Percentiles rank a stretch among this genome's conserved stretches.
Conservation (phyloP, 495 filamentous ascomycete genomes). For the Cudoniella acicularis region DNA sequence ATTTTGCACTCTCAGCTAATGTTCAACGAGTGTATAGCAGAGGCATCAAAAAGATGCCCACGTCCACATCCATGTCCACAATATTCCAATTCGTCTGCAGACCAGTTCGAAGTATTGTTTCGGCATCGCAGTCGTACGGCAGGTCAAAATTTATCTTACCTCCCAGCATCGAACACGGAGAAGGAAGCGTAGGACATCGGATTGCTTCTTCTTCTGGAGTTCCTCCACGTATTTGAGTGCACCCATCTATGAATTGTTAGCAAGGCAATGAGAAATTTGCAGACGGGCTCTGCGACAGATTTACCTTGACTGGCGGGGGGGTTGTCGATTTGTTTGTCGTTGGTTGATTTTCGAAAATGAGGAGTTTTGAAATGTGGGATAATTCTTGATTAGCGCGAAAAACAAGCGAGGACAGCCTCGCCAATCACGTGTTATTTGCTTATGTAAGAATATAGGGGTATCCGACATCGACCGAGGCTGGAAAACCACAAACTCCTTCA, state of each 20-base stretch:
- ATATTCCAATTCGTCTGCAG: conserved; percentile 22
- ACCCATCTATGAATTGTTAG: conserved; percentile 58
- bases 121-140: conserved; percentile 16
- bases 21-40: conserved; percentile 99
- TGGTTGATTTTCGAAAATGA: neutral
- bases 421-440: no score
- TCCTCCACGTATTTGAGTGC: conserved; percentile 99
- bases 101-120: conserved; percentile 27
- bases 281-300: neutral
- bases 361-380: no score
- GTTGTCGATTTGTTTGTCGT: conserved; percentile 6
- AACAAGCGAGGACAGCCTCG: no score
- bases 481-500: no score
- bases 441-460: no score
- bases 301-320: conserved; percentile 3
- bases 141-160: conserved; percentile 62
- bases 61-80: conserved; percentile 30
- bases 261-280: neutral
- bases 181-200: conserved; percentile 97
- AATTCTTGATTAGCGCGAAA: no score
- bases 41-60: conserved; percentile 22
- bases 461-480: no score
- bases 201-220: conserved; percentile 99
- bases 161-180: conserved; percentile 99
- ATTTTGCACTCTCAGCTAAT: conserved; percentile 99